Evolutionary conservation across 2,329 filamentous ascomycete genomes (phyloP).

Genomic region (Biscogniauxia sp.): DNA sequence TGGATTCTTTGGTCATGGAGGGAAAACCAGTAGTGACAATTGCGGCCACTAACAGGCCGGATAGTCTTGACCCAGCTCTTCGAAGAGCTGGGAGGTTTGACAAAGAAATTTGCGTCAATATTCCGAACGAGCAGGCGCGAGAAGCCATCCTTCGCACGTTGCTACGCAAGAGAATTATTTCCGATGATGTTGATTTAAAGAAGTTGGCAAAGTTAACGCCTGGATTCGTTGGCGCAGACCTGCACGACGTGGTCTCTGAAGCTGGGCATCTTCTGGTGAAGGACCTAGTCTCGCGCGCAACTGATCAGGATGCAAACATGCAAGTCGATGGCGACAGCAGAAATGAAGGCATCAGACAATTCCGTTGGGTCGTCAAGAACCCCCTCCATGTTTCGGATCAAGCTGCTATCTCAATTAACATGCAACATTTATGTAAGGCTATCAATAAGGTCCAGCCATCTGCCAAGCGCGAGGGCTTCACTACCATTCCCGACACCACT

Average conservation of each 20-base stretch:
- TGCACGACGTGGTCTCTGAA: conserved; percentile 60
- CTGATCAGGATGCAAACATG: conserved; percentile 18
- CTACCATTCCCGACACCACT: conserved; percentile 87
- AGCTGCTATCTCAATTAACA: conserved; percentile 34
- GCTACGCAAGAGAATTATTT: conserved; percentile 62
- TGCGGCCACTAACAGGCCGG: conserved; percentile 85
- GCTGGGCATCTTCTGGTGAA: conserved; percentile 39
- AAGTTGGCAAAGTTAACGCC: conserved; percentile 79
- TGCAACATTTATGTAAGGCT: conserved; percentile 68
- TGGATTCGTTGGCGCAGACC: conserved; percentile 89
- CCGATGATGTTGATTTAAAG: conserved; percentile 69
- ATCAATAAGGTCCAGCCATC: conserved; percentile 75
- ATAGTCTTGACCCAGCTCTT: conserved; percentile 78
- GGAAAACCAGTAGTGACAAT: conserved; percentile 80
- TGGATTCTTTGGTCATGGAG: conserved; percentile 68
- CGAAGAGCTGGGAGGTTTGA: conserved; percentile 75
- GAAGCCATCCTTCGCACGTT: conserved; percentile 75
- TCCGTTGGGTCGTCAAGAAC: conserved; percentile 19
- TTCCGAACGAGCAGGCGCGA: conserved; percentile 76
- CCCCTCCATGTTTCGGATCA: too few species aligned
- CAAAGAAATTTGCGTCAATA: conserved; percentile 80
- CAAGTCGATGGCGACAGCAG: conserved; percentile 19
- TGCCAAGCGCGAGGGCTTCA: conserved; percentile 89
- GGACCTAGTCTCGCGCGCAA: conserved; percentile 31
- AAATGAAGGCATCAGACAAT: conserved; percentile 13